Evolutionary conservation across 2,329 filamentous ascomycete genomes (phyloP), one percentile per base, ranked within the genome.

Genomic region (Diaporthe capsici): DNA sequence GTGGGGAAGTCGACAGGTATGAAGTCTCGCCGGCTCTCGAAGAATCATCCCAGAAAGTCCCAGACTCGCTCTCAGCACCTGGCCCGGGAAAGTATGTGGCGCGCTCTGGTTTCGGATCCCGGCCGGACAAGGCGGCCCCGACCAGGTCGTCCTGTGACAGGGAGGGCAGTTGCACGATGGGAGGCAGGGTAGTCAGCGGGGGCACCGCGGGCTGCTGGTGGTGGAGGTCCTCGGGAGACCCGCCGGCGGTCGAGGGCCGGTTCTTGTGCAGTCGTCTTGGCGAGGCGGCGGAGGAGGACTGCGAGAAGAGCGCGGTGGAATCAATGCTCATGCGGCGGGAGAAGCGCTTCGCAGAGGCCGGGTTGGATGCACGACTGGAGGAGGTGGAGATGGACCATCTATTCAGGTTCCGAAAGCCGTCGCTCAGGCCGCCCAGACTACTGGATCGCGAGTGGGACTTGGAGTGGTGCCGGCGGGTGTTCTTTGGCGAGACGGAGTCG

Each of bases 331-430:
- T 82, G 74, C 85, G 86, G 68, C 85, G 84, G 53, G 84, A 84
- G 78, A 84, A 84, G 75, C 82, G 80, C 72, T 77, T 81, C 60
- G 81, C 82, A 28, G 82, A 80, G 74, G 82, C 81, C 63, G 81
- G 79, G 60, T 79, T 78, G 63, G 87, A 88, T 51, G 84, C 82
- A 77, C 84, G 86, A 76, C 86, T 90, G 57, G 88, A 90, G 12
- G 83, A 81, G 70, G 88, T 89, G 20, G 89, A 90, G 28, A 85
- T 83, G 57, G 88, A 90, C 88, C 88, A 89, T 80, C 88, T 86
- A 80, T 90, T 88, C 76, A 88, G 84, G 77, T 86, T 87, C 80
- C 86, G 87, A 55, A 87, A 84, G 60, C 84, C 82, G 74, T 89
- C 87, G 80, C 83, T 86, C 77, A 83, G 76, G 76, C 82, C 82